Evolutionary conservation across 192 early-diverging fungal species (phyloP).

Genomic region (Dispira parvispora): DNA sequence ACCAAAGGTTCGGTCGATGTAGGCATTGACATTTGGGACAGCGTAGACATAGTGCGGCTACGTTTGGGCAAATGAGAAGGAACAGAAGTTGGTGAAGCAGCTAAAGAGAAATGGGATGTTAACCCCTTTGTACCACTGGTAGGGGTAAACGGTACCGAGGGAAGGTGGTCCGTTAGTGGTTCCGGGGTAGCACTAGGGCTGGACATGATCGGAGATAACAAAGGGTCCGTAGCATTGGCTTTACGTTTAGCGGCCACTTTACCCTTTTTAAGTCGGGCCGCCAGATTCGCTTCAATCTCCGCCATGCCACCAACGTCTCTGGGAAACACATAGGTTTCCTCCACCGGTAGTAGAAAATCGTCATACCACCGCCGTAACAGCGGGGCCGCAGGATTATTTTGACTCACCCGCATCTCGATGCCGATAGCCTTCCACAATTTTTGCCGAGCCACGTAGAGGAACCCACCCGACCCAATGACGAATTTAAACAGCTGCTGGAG

Average conservation of each 20-base stretch:
- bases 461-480: slow-evolving; percentile 7
- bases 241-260: slow-evolving; percentile 6
- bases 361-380: slow-evolving; percentile 7
- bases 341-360: slow-evolving; percentile 6
- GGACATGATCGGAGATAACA: neutral
- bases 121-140: neutral
- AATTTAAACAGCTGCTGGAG: slow-evolving; percentile 4
- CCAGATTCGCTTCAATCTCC: slow-evolving; percentile 2
- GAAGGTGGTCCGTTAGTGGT: neutral
- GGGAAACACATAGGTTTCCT: slow-evolving; percentile 5
- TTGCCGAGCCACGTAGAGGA: neutral
- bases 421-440: slow-evolving; percentile 9
- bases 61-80: neutral
- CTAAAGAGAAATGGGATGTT: neutral
- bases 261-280: neutral
- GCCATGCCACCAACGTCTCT: neutral
- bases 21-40: neutral
- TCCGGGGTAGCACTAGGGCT: slow-evolving; percentile 2
- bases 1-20: neutral
- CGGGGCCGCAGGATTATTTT: slow-evolving; percentile 7
- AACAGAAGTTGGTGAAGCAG: neutral
- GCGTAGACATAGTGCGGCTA: neutral
- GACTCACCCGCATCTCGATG: slow-evolving; percentile 1
- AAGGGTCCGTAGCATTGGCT: neutral
- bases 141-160: neutral